These are phyloP conservation scores for Boletus bicolor DNA, from an alignment of 768 basidiomycete genomes.

Conservation along the genomic window DNA sequence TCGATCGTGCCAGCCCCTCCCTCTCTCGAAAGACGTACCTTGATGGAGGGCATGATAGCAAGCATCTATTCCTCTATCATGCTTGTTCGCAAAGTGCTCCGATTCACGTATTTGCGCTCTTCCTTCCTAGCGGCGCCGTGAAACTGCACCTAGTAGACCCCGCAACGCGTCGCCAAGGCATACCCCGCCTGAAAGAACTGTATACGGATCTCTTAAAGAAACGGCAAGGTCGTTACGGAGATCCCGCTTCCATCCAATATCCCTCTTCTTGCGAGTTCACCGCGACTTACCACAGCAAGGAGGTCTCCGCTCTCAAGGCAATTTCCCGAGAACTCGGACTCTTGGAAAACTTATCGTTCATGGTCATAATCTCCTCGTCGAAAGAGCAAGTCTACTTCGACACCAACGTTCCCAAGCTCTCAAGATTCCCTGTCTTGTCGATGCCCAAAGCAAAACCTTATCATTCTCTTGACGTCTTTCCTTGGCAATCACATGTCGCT, in stretches of 20 bases:
- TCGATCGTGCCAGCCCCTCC: conserved; percentile 60
- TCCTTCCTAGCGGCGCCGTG: conserved; percentile 66
- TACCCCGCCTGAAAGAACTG: conserved; percentile 69
- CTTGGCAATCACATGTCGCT: conserved; percentile 83
- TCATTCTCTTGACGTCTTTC: conserved; percentile 79
- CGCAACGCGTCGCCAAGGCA: conserved; percentile 79
- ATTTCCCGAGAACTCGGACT: conserved; percentile 84
- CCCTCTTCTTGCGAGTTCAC: conserved; percentile 57
- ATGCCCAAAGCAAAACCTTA: conserved; percentile 76
- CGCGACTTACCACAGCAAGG: conserved; percentile 75
- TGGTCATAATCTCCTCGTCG: conserved; percentile 79
- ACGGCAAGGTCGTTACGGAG: conserved; percentile 39
- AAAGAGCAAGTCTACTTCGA: conserved; percentile 87
- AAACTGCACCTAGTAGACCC: conserved; percentile 90
- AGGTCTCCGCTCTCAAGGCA: conserved; percentile 76
- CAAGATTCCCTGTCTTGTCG: conserved; percentile 82
- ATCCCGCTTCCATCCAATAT: conserved; percentile 57
- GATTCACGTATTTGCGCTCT: conserved; percentile 86
- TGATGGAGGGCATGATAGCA: conserved; percentile 61
- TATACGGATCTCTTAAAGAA: conserved; percentile 65
- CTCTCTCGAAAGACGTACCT: conserved; percentile 70
- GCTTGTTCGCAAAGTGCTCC: conserved; percentile 67
- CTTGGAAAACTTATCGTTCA: conserved; percentile 68
- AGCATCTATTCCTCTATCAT: conserved; percentile 88
- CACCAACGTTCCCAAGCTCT: conserved; percentile 59